phyloP scores from a whole-genome alignment of 1,139 yeast genomes.

The Lodderomyces metapsilosis region DNA sequence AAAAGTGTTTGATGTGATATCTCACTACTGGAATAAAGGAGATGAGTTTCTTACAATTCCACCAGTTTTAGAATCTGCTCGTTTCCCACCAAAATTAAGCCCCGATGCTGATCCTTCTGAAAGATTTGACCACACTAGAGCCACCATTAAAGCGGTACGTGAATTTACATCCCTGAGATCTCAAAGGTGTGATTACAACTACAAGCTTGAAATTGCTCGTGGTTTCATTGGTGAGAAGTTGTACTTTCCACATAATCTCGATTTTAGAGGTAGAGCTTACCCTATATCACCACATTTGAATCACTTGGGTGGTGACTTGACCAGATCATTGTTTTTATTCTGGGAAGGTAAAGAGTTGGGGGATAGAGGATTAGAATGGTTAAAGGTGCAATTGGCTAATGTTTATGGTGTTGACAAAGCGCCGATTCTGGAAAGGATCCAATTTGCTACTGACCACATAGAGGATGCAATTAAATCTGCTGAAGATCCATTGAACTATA shows the following conservation, averaged over 20 bases:
- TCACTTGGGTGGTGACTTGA: slow-evolving; percentile 89
- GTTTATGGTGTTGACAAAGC: slow-evolving; percentile 85
- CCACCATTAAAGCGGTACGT: slow-evolving; percentile 55
- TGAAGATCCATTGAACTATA: slow-evolving; percentile 58
- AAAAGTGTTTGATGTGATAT: slow-evolving; percentile 63
- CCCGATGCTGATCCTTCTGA: slow-evolving; percentile 69
- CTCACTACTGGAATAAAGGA: slow-evolving; percentile 86
- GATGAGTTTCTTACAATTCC: slow-evolving; percentile 81
- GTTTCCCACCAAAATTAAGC: slow-evolving; percentile 65
- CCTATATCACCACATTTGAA: slow-evolving; percentile 80
- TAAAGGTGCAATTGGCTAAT: slow-evolving; percentile 87
- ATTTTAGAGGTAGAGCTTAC: slow-evolving; percentile 94
- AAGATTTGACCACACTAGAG: slow-evolving; percentile 64
- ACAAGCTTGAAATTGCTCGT: slow-evolving; percentile 91
- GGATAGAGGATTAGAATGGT: slow-evolving; percentile 74
- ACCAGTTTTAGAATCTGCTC: slow-evolving; percentile 50
- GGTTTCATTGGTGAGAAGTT: slow-evolving; percentile 88
- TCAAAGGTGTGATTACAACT: slow-evolving; percentile 89
- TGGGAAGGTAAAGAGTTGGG: slow-evolving; percentile 90
- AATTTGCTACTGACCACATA: slow-evolving; percentile 68
- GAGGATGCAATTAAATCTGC: slow-evolving; percentile 68
- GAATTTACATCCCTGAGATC: slow-evolving; percentile 72
- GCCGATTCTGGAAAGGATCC: slow-evolving; percentile 70
- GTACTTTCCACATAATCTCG: slow-evolving; percentile 91
- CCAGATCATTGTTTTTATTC: slow-evolving; percentile 79